Base-by-base conservation (phyloP, 2,329 filamentous ascomycete species). In the Ophiostoma australiae region DNA sequence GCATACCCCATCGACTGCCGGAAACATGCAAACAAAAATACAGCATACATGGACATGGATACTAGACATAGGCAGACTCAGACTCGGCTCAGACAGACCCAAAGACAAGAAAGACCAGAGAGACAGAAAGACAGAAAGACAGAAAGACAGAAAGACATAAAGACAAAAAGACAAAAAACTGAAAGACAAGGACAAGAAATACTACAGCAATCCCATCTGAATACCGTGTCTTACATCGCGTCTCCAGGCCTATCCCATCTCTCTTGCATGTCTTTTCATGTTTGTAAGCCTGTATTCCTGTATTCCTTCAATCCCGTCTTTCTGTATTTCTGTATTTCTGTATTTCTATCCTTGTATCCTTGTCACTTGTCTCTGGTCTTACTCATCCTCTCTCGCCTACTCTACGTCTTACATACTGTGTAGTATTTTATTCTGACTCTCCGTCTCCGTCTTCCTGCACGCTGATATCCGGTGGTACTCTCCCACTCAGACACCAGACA, bases 171-270 rank as follows among this genome's bases (percentile, higher is more conserved):
- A 31, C 27, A 31, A 31, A 31, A 31, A 31, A 31, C 27, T 1
- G 27, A 31, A 31, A 3, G 27, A 69, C 44, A 39, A 48, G 39
- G 10, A 33, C 55, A 61, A 27, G 27, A 63, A 63, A 63, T 63
- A 70, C 52, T 39, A 39, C 27, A 48, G 63, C 35, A 33, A 58
- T 44, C 33, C 55, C 58, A 63, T 52, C 69, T 37, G 31, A 41
- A 69, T 52, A 33, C 44, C 39, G 8, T 63, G 58, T 63, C 58
- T 63, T 33, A 63, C 58, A 63, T 63, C 58, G 55, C 27, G 58
- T 63, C 58, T 6, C 65, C 52, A 39, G 33, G 41, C 6, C 13
- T 20, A 52, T 33, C 4, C 17, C 23, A 52, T 48, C n/a, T 52
- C 67, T 7, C 48, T 52, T 27, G n/a, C n/a, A n/a, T n/a, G 41